A percentile compares a stretch with the other conserved stretches of the same genome.
These are phyloP conservation scores for Ustilago xerochloae DNA, from an alignment of 1,284 basidiomycete species.

Conservation along the genomic window DNA sequence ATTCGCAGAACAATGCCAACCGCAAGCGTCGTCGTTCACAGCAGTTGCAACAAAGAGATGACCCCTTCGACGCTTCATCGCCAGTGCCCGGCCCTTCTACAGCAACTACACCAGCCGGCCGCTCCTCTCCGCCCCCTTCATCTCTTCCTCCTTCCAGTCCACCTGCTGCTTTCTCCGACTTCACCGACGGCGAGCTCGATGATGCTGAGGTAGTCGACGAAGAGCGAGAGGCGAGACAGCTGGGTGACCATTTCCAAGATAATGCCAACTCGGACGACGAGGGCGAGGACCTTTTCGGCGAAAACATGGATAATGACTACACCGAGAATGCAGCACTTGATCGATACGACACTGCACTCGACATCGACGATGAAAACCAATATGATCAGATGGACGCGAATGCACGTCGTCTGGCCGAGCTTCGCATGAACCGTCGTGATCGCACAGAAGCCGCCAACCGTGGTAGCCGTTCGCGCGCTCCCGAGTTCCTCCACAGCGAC, in stretches of 20 bases:
- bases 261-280: conserved; percentile 77
- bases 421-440: conserved; percentile 88
- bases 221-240: conserved; percentile 53
- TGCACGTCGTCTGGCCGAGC: conserved; percentile 85
- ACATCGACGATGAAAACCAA: conserved; percentile 83
- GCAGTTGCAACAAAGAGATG: conserved; percentile 35
- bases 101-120: conserved; percentile 43
- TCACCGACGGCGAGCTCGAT: conserved; percentile 59
- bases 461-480: conserved; percentile 77
- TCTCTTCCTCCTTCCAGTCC: conserved; percentile 64
- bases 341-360: conserved; percentile 81
- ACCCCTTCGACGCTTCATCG: conserved; percentile 48
- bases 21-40: conserved; percentile 58
- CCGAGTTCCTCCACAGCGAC: conserved; percentile 83
- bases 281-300: conserved; percentile 92
- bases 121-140: conserved; percentile 61
- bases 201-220: conserved; percentile 60
- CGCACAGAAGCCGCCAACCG: conserved; percentile 75
- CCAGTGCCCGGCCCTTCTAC: conserved; percentile 43
- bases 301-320: conserved; percentile 84
- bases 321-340: conserved; percentile 84
- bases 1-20: conserved; percentile 31
- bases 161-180: conserved; percentile 61
- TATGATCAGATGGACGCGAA: conserved; percentile 79
- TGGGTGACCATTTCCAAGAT: conserved; percentile 72